Evolutionary conservation across 2,329 filamentous ascomycete species (phyloP), one percentile per base, ranked within the genome.

Genomic region (Penicillium verrucosum): DNA sequence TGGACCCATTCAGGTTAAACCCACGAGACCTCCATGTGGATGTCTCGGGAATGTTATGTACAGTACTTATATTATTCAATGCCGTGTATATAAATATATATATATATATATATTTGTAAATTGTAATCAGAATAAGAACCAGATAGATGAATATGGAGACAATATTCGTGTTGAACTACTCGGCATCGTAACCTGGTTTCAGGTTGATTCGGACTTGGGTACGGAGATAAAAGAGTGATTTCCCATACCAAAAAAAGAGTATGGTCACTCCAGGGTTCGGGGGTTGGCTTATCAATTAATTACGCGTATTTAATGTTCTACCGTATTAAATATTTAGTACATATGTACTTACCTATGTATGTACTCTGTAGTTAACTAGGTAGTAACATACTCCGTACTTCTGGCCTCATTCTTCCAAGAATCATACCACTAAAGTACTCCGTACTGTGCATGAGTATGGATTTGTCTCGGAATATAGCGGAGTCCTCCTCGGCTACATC

Each of bases 1-100:
- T 51, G 51, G 25, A 51, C 51, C 36, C 36, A 37, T 51, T 34
- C 38, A 51, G 37, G 37, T 45, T 54, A 56, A 55, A 54, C 56
- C 63, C 61, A 65, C 61, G 61, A 65, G 63, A 64, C 61, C 57
- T 62, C 62, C 63, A 65, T 65, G 61, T 65, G 61, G 55, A 60
- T 43, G 51, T 55, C 40, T 54, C 49, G 32, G 42, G 52, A 52
- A 52, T 47, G 44, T 42, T 30, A 12, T 30, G 29, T 30, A 30
- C 29, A 11, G 18, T 18, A 18, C 18, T 18, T 30, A 8, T 30
- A 14, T 30, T 14, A 21, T 18, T 18, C 18, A 9, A 12, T 44
- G 16, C 7, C 29, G 29, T 5, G 11, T 11, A 18, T 18, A 18
- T n/a, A n/a, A n/a, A n/a, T 18, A 18, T 18, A 18, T 18, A 18